Evolutionary conservation across 352 stramenopile species (phyloP).

Genomic region (Phytophthora lateralis): DNA sequence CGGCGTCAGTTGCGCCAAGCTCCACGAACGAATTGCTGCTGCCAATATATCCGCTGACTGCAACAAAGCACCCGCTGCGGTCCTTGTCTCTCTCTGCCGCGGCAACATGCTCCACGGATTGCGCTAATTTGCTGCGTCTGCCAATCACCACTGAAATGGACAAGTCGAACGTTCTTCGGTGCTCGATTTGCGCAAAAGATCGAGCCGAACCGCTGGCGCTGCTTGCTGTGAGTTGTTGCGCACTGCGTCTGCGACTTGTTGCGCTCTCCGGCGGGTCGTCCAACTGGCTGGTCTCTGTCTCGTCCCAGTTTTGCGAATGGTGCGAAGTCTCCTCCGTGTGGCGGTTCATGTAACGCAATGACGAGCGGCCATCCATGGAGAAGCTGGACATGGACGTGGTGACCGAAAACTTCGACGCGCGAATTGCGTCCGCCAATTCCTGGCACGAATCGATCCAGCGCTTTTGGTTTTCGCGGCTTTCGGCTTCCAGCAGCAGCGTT

Average conservation of each 20-base stretch:
- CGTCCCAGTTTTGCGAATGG: slow-evolving; percentile 28
- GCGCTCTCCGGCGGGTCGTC: slow-evolving; percentile 9
- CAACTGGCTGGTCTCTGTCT: slow-evolving; percentile 25
- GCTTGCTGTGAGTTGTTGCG: slow-evolving; percentile 21
- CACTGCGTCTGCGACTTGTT: slow-evolving; percentile 4
- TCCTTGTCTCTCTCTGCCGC: slow-evolving; percentile 57
- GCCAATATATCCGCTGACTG: slow-evolving; percentile 52
- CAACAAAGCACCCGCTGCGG: slow-evolving; percentile 56
- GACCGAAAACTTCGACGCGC: slow-evolving; percentile 65
- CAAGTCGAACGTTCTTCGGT: slow-evolving; percentile 44
- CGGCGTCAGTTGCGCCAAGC: slow-evolving; percentile 62
- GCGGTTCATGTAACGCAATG: slow-evolving; percentile 12
- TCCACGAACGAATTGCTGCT: slow-evolving; percentile 53
- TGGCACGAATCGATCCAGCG: slow-evolving; percentile 78
- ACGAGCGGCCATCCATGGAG: slow-evolving; percentile 22
- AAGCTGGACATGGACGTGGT: slow-evolving; percentile 41
- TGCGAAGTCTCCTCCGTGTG: slow-evolving; percentile 14
- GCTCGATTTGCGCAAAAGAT: slow-evolving; percentile 10
- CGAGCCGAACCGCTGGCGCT: slow-evolving; percentile 27
- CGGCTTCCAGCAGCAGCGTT: slow-evolving; percentile 67
- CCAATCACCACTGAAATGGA: slow-evolving; percentile 67
- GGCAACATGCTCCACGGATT: slow-evolving; percentile 29
- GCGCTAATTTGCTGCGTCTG: slow-evolving; percentile 53
- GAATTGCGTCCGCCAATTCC: slow-evolving; percentile 65
- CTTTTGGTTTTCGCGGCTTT: slow-evolving; percentile 64